These are phyloP conservation scores for Pichia membranifaciens DNA, from an alignment of 805 yeast species.

Conservation along the genomic window DNA sequence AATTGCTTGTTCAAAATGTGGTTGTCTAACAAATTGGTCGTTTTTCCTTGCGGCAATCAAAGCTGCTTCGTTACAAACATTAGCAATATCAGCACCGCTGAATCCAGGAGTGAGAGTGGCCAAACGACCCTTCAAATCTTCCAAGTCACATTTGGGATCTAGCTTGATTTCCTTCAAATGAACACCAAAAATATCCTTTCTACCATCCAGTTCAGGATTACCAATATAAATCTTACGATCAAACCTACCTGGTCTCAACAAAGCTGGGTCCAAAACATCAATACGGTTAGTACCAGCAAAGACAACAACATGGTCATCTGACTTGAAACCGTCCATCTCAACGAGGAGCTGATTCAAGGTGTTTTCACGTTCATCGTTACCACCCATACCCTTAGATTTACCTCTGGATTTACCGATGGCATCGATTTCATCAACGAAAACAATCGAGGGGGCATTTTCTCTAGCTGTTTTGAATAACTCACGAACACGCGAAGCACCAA, in stretches of 20 bases:
- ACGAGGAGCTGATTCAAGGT: constrained; percentile 88
- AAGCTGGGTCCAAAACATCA: constrained; percentile 83
- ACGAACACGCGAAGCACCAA: constrained; percentile 92
- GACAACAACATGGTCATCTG: constrained; percentile 87
- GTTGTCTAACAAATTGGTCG: constrained; percentile 52
- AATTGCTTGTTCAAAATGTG: constrained; percentile 86
- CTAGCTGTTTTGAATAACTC: constrained; percentile 87
- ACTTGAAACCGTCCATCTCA: constrained; percentile 91
- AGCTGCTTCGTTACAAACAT: constrained; percentile 92
- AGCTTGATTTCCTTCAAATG: constrained; percentile 61
- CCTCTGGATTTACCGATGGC: constrained; percentile 87
- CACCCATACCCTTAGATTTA: constrained; percentile 68
- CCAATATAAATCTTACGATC: constrained; percentile 86
- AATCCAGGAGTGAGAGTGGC: constrained; percentile 94
- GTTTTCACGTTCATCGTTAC: constrained; percentile 89
- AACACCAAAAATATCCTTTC: constrained; percentile 79
- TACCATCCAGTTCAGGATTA: constrained; percentile 82
- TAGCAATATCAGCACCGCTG: constrained; percentile 94
- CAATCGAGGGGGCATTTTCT: constrained; percentile 83
- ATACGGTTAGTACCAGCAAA: constrained; percentile 93
- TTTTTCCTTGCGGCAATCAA: constrained; percentile 82
- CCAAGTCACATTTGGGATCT: constrained; percentile 40
- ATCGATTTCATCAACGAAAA: constrained; percentile 91
- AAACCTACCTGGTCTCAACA: constrained; percentile 91
- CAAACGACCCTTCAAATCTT: constrained; percentile 70